Conservation (phyloP, 2,329 filamentous ascomycete genomes). For the Ophiocordyceps sinensis region DNA sequence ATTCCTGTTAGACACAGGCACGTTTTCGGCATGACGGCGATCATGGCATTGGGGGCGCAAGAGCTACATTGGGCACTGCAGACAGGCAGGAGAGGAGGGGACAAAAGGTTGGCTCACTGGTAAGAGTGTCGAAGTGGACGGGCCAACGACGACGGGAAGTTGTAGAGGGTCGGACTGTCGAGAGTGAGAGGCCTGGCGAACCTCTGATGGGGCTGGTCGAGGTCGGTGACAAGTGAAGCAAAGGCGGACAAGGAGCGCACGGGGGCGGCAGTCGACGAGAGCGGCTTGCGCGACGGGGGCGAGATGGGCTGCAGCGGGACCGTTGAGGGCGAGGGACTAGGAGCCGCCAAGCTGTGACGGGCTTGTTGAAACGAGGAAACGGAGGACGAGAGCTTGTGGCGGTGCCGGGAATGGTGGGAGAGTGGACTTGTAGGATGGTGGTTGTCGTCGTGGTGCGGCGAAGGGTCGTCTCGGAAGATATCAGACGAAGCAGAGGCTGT, state of each 20-base stretch:
- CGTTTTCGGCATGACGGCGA: background rate
- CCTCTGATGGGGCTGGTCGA: conserved; percentile 34
- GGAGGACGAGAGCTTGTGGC: background rate
- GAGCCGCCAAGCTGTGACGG: no score
- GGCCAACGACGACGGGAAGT: conserved; percentile 26
- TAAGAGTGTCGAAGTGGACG: conserved; percentile 6
- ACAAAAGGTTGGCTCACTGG: conserved; percentile 12
- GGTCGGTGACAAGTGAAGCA: conserved; percentile 19
- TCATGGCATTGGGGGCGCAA: background rate
- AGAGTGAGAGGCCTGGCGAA: conserved; percentile 40
- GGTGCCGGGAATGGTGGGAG: conserved; percentile 11
- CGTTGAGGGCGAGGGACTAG: conserved; percentile 3
- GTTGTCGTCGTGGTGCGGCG: conserved; percentile 2
- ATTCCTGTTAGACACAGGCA: conserved; percentile 13
- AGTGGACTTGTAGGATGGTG: conserved; percentile 6
- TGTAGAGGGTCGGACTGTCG: conserved; percentile 49
- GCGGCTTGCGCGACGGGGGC: conserved; percentile 35
- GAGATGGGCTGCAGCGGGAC: background rate
- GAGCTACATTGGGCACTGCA: background rate
- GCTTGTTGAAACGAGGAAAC: no score
- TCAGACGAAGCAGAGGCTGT: conserved; percentile 24
- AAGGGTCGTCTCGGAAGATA: conserved; percentile 6
- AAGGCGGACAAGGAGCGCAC: conserved; percentile 12
- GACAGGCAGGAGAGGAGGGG: background rate
- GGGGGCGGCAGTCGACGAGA: conserved; percentile 37